Evolutionary conservation across 192 early-diverging fungal species (phyloP).

Genomic region (Gonapodya prolifera): DNA sequence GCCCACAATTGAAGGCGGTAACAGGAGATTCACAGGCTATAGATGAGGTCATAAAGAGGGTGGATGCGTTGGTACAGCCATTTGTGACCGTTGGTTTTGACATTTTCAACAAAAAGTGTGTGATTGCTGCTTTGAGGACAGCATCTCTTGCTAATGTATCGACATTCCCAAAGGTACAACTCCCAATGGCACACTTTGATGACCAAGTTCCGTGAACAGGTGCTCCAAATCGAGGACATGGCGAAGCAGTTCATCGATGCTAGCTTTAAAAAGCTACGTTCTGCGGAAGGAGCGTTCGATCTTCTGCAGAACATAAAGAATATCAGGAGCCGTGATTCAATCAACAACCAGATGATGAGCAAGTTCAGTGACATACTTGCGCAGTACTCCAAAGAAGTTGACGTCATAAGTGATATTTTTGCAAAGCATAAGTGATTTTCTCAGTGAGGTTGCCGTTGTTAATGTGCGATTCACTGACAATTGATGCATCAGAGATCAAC

Average conservation of each 20-base stretch:
- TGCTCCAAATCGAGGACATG: conserved; percentile 54
- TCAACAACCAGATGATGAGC: conserved; percentile 51
- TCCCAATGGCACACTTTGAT: conserved; percentile 43
- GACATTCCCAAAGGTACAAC: conserved; percentile 23
- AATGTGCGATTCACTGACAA: conserved; percentile 33
- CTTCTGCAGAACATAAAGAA: conserved; percentile 53
- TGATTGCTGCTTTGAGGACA: background rate
- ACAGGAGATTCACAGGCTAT: conserved; percentile 52
- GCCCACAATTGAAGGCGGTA: conserved; percentile 49
- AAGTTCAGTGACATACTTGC: conserved; percentile 54
- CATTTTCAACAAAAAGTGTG: conserved; percentile 40
- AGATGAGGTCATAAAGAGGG: conserved; percentile 53
- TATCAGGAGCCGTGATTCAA: conserved; percentile 40
- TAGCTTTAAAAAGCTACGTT: conserved; percentile 46
- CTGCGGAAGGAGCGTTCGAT: conserved; percentile 50
- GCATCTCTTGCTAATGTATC: background rate
- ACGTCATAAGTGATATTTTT: conserved; percentile 49
- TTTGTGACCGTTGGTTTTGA: conserved; percentile 48
- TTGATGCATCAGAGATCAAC: conserved; percentile 25
- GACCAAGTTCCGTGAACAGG: conserved; percentile 49
- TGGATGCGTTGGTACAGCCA: conserved; percentile 43
- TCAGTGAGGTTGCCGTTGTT: conserved; percentile 17
- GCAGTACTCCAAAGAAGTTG: conserved; percentile 46
- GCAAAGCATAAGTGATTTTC: conserved; percentile 29
- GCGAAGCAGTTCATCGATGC: conserved; percentile 56